Base-by-base conservation (phyloP, 192 early-diverging fungal genomes). In the Jimgerdemannia flammicorona region DNA sequence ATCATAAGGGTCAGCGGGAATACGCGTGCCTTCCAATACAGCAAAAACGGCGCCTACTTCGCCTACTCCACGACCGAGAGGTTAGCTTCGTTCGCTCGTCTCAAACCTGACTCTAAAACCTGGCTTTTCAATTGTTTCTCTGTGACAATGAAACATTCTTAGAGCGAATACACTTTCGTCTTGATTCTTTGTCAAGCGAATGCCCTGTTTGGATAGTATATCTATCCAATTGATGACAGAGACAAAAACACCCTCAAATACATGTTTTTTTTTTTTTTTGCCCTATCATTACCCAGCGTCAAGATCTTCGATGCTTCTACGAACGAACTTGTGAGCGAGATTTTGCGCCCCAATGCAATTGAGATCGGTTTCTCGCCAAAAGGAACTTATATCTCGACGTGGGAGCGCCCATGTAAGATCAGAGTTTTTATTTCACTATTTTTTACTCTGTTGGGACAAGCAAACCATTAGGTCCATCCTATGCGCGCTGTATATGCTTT, bases 321-420 rank as follows among this genome's bases (percentile, higher is more conserved):
- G 20, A 79, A 90, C 66, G 77, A 86, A 71, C 79, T 87, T n/a
- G 79, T 93, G 40, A 87, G 86, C 71, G 88, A 86, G 44, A 88
- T 98, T 72, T 79, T 78, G 19, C 81, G 84, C 68, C 80, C 86
- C 67, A 89, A 90, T 77, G 88, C 95, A 39, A 82, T 96, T 71
- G 95, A 95, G 86, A 88, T 95, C 43, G 92, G 86, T 77, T 96
- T 99, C 80, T 99, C 97, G 11, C 96, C 97, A 72, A 87, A 87
- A 72, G 95, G 94, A 73, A 95, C 89, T 42, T 99, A 92, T 74
- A 65, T 97, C 17, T 88, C 94, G n/a, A 97, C 95, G 44, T 97
- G 93, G 93, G 90, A 91, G 80, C 91, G 96, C 68, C 91, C 87
- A 75, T 87, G 92, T 92, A 84, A 81, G 84, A 29, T 29, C 29